phyloP scores from a whole-genome alignment of 2,329 filamentous ascomycete genomes.

The Pleurostoma richardsiae region DNA sequence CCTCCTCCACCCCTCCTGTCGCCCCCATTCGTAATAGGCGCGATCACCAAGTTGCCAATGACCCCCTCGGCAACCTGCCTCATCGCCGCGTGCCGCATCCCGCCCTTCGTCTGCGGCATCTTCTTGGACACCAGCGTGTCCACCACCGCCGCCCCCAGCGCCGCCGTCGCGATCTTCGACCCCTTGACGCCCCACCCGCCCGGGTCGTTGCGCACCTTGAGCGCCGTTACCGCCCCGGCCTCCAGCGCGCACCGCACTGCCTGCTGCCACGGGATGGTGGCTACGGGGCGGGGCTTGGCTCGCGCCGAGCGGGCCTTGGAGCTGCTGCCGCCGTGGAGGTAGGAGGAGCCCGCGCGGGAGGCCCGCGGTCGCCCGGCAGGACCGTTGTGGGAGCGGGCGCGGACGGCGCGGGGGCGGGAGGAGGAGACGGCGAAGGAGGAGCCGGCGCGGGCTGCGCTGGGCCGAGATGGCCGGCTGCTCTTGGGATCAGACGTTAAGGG shows the following conservation, averaged over 20 bases:
- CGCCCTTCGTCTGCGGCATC: conserved; percentile 13
- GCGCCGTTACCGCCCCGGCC: conserved; percentile 16
- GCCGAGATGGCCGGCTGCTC: conserved; percentile 2
- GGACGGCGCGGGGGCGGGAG: conserved; percentile 6
- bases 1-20: background rate
- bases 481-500: background rate
- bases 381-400: conserved; percentile 6
- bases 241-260: conserved; percentile 15
- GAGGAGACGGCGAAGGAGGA: conserved; percentile 4
- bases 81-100: conserved; percentile 18
- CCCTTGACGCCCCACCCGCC: conserved; percentile 16
- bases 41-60: conserved; percentile 13
- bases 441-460: conserved; percentile 5
- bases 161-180: conserved; percentile 16
- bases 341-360: background rate
- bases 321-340: background rate
- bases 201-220: conserved; percentile 10
- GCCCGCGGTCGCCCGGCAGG: background rate
- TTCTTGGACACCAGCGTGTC: conserved; percentile 15
- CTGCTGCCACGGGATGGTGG: conserved; percentile 9
- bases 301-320: background rate
- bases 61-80: conserved; percentile 16
- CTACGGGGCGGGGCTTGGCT: background rate
- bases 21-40: conserved; percentile 7
- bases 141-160: conserved; percentile 18